phyloP scores from a whole-genome alignment of 768 basidiomycete genomes.

The Auricularia cornea region DNA sequence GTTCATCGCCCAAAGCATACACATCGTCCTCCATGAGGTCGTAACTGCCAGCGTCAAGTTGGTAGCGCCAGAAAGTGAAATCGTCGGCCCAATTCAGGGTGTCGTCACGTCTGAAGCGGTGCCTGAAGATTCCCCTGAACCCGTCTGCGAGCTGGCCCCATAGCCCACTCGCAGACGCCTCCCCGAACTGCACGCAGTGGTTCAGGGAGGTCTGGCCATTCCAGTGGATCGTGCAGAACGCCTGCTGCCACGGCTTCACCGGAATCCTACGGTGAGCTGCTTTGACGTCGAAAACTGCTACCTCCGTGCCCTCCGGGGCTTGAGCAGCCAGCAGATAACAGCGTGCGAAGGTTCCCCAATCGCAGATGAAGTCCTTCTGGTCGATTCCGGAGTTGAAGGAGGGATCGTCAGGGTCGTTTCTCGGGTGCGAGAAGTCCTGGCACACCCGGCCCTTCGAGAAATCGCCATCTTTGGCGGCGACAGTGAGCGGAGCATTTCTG shows the following conservation, averaged over 20 bases:
- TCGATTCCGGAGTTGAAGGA: constrained; percentile 27
- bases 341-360: constrained; percentile 32
- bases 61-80: constrained; percentile 19
- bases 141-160: constrained; percentile 27
- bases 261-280: constrained; percentile 23
- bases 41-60: neutral
- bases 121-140: constrained; percentile 21
- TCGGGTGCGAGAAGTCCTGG: constrained; percentile 29
- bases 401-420: constrained; percentile 11
- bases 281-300: constrained; percentile 26
- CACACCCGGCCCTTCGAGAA: neutral
- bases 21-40: neutral
- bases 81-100: constrained; percentile 34
- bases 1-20: constrained; percentile 3
- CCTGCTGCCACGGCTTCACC: constrained; percentile 21
- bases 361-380: constrained; percentile 22
- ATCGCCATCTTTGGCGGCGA: constrained; percentile 13
- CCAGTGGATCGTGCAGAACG: constrained; percentile 17
- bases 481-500: constrained; percentile 22
- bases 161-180: constrained; percentile 20
- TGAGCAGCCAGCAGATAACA: constrained; percentile 18
- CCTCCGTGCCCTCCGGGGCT: constrained; percentile 27
- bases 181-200: constrained; percentile 23
- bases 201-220: constrained; percentile 25
- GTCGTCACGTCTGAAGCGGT: constrained; percentile 5